Evolutionary conservation across 2,329 filamentous ascomycete genomes (phyloP).

Genomic region (Xylogone sp.): DNA sequence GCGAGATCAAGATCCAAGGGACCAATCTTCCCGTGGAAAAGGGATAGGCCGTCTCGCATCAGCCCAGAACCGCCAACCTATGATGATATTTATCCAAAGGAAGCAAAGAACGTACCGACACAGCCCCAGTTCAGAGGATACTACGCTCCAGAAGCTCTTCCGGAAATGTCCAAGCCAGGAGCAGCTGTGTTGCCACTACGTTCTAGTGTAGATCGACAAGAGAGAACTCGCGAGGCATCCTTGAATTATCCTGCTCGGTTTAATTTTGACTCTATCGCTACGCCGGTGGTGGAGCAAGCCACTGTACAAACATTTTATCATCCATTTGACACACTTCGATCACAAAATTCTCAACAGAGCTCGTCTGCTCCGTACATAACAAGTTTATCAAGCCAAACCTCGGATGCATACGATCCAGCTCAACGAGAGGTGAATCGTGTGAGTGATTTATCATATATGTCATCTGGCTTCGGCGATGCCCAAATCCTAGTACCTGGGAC

Average conservation of each 20-base stretch:
- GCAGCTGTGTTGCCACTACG: conserved; percentile 7
- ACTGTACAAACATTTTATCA: conserved; percentile 4
- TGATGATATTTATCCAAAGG: background rate
- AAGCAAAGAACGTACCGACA: conserved; percentile 13
- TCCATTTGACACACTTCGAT: too few species aligned
- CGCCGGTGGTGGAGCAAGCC: conserved; percentile 6
- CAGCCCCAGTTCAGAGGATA: conserved; percentile 11
- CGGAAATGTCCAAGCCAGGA: conserved; percentile 11
- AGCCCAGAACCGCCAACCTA: background rate
- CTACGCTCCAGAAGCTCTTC: conserved; percentile 11
- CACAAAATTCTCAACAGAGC: too few species aligned
- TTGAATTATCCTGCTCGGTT: conserved; percentile 12
- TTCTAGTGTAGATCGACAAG: conserved; percentile 11
- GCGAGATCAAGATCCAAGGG: conserved; percentile 2
- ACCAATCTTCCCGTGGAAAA: background rate
- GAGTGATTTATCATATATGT: conserved; percentile 53
- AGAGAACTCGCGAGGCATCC: conserved; percentile 8
- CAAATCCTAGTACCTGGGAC: conserved; percentile 40
- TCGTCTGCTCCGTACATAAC: background rate
- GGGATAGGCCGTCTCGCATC: too few species aligned
- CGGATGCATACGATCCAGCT: conserved; percentile 17
- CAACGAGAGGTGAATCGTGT: conserved; percentile 20
- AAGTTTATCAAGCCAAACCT: conserved; percentile 8
- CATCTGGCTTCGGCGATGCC: conserved; percentile 61
- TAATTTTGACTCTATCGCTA: conserved; percentile 5